Evolutionary conservation across 2,329 filamentous ascomycete genomes (phyloP).

Genomic region (Fusarium dimerum): DNA sequence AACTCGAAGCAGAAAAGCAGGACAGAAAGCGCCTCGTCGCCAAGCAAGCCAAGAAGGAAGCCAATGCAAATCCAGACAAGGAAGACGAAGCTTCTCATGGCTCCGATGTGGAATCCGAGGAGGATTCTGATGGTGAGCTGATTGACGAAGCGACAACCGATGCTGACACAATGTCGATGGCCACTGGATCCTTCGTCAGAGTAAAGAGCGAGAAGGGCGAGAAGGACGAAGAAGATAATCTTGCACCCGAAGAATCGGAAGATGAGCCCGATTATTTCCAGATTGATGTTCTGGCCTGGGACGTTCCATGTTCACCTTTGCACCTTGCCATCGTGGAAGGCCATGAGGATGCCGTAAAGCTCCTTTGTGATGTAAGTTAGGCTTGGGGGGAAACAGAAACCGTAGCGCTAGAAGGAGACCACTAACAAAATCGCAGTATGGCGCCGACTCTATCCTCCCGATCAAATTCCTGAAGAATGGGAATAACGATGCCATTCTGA

Average conservation of each 20-base stretch:
- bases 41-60: conserved; percentile 11
- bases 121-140: conserved; percentile 48
- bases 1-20: conserved; percentile 61
- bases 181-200: conserved; percentile 76
- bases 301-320: conserved; percentile 70
- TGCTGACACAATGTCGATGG: conserved; percentile 52
- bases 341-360: conserved; percentile 66
- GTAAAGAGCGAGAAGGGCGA: conserved; percentile 51
- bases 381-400: neutral
- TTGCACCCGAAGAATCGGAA: conserved; percentile 54
- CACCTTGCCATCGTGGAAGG: conserved; percentile 78
- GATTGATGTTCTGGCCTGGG: conserved; percentile 78
- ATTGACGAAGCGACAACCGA: conserved; percentile 50
- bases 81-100: conserved; percentile 11
- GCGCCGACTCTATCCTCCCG: conserved; percentile 74
- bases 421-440: conserved; percentile 56
- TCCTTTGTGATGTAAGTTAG: conserved; percentile 60
- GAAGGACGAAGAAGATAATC: conserved; percentile 39
- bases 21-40: conserved; percentile 47
- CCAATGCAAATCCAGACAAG: conserved; percentile 1
- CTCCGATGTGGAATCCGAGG: conserved; percentile 30
- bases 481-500: conserved; percentile 64
- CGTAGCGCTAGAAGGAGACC: neutral
- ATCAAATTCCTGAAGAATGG: conserved; percentile 62
- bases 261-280: conserved; percentile 79